Percentiles rank a stretch among this genome's conserved stretches.
Conservation (phyloP, 305 asterid species). For the Andrographis paniculata region DNA sequence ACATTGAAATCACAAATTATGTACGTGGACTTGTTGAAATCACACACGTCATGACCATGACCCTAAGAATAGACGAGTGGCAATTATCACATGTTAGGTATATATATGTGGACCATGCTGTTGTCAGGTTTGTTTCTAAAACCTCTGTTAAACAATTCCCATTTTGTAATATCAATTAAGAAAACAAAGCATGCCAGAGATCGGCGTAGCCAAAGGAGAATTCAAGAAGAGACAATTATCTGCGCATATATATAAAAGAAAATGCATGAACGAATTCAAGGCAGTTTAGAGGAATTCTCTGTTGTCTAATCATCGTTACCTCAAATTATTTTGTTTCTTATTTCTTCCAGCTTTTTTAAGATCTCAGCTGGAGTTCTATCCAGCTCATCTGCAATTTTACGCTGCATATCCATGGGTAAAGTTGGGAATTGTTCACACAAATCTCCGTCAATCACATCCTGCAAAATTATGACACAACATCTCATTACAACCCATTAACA, state of each 20-base stretch:
- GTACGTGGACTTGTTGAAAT: too few species aligned
- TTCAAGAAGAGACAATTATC: too few species aligned
- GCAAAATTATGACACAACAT: slow-evolving; percentile 19
- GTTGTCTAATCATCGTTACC: slow-evolving; percentile 14
- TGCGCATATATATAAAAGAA: not conserved
- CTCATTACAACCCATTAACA: slow-evolving; percentile 11
- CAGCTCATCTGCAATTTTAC: slow-evolving; percentile 94
- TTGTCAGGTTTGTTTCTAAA: too few species aligned
- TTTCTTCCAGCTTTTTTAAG: slow-evolving; percentile 87
- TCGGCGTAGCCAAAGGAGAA: too few species aligned
- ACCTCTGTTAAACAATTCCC: too few species aligned
- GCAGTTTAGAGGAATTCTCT: slow-evolving; percentile 12
- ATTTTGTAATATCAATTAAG: too few species aligned
- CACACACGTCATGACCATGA: too few species aligned
- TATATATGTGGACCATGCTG: too few species aligned
- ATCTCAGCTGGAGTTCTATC: slow-evolving; percentile 97
- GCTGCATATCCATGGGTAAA: slow-evolving; percentile 87
- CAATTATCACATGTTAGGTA: too few species aligned
- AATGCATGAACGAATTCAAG: not conserved
- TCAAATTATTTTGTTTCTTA: slow-evolving; percentile 85
- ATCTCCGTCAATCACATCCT: slow-evolving; percentile 98
- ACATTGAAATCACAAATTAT: too few species aligned
- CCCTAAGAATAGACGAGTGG: too few species aligned
- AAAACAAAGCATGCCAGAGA: too few species aligned
- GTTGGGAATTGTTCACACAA: slow-evolving; percentile 93